A percentile compares a stretch with the other conserved stretches of the same genome.
phyloP scores from a whole-genome alignment of 164 flowering plant species.

The Vitis vinifera region ASM3070453v1 NC_081818.1:1267001-1267500 shows the following conservation, averaged over 20 bases:
- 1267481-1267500: too few relatives aligned
- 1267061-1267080: constrained; percentile 24
- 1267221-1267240: background rate
- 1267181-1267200: constrained; percentile 51
- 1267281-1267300: too few relatives aligned
- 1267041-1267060: background rate
- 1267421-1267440: too few relatives aligned
- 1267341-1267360: too few relatives aligned
- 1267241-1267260: background rate
- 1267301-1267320: too few relatives aligned
- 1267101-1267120: constrained; percentile 29
- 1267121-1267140: constrained; percentile 29
- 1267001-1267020: constrained; percentile 4
- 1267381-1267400: too few relatives aligned
- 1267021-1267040: constrained; percentile 12
- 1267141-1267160: constrained; percentile 55
- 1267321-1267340: too few relatives aligned
- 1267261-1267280: background rate
- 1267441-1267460: too few relatives aligned
- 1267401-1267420: too few relatives aligned
- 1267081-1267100: constrained; percentile 26
- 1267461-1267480: too few relatives aligned
- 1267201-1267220: constrained; percentile 32
- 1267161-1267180: constrained; percentile 55
- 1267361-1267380: too few relatives aligned